phyloP scores from a whole-genome alignment of 495 filamentous ascomycete species.

The Peziza echinospora region DNA sequence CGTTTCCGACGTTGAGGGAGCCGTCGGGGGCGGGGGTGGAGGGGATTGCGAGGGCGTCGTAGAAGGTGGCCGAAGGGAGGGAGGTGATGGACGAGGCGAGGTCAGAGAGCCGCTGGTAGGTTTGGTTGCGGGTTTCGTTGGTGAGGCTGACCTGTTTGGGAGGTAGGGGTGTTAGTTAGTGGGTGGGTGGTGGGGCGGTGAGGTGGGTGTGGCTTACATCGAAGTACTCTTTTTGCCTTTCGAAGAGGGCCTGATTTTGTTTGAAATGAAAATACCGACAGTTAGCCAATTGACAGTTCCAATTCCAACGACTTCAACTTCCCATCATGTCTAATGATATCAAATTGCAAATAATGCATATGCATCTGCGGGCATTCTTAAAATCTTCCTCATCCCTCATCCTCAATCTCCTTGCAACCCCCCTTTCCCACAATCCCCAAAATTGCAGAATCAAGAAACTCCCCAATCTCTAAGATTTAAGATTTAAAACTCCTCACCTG shows the following conservation, averaged over 20 bases:
- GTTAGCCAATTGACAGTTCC: too few relatives aligned
- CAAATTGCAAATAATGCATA: too few relatives aligned
- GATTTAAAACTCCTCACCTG: too few relatives aligned
- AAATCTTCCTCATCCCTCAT: too few relatives aligned
- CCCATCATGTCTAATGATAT: too few relatives aligned
- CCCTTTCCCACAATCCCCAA: too few relatives aligned
- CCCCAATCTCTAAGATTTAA: too few relatives aligned
- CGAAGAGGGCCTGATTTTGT: constrained; percentile 34
- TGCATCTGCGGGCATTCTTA: too few relatives aligned
- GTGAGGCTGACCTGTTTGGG: constrained; percentile 31
- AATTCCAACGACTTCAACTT: too few relatives aligned
- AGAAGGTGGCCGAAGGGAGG: too few relatives aligned
- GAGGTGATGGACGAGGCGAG: neutral
- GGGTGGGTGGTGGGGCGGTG: neutral
- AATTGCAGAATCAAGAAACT: too few relatives aligned
- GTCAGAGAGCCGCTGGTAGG: constrained; percentile 55
- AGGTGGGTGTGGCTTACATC: constrained; percentile 29
- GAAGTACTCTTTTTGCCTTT: constrained; percentile 48
- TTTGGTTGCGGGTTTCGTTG: constrained; percentile 59
- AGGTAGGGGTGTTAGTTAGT: neutral
- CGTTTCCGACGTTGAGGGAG: constrained; percentile 49
- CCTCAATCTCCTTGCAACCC: too few relatives aligned
- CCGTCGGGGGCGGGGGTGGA: neutral
- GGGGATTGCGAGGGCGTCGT: constrained; percentile 16
- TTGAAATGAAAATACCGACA: neutral